Evolutionary conservation across 2,329 filamentous ascomycete species (phyloP), one percentile per base, ranked within the genome.

Genomic region (Cladosporium sp.): DNA sequence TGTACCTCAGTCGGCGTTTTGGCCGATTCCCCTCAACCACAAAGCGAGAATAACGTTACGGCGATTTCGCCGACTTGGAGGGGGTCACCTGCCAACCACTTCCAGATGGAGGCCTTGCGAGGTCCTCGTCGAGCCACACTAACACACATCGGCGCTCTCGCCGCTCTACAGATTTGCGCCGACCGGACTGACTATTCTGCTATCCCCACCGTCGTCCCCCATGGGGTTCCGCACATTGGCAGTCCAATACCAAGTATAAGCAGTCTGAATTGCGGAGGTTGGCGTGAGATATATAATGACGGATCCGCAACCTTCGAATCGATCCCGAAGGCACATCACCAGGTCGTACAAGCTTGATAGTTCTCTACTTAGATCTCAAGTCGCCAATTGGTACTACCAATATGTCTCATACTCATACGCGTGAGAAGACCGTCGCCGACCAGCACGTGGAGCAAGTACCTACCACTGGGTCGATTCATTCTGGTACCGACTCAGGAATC

Each of bases 1-100:
- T 54, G 26, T n/a, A 32, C 51, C 51, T 54, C 51, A 28, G 51
- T n/a, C 51, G 51, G 51, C 26, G 51, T 13, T 54, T 28, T 54
- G 26, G 26, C 51, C 51, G 51, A 54, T 30, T 21, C 26, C 25
- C 51, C 48, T 26, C 30, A 39, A 34, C 28, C 18, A 26, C 23
- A 25, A 23, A 34, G 8, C n/a, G 28, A 21, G n/a, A 23, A 21
- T n/a, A 30, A 30, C 18, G 28, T 32, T 32, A 32, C 51, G 51
- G 51, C 51, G 51, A 21, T 54, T 54, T 54, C 51, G 51, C 51
- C 51, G 51, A 11, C 25, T n/a, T 6, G 1, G 3, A 54, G 51
- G 28, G 21, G 39, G n/a, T 46, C 39, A 46, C 39, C 4, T 23
- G n/a, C n/a, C n/a, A 46, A 21, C 11, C n/a, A 13, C n/a, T 46